These are phyloP conservation scores for Huntiella abstrusa DNA, from an alignment of 2,329 filamentous ascomycete genomes.

Conservation along the genomic window DNA sequence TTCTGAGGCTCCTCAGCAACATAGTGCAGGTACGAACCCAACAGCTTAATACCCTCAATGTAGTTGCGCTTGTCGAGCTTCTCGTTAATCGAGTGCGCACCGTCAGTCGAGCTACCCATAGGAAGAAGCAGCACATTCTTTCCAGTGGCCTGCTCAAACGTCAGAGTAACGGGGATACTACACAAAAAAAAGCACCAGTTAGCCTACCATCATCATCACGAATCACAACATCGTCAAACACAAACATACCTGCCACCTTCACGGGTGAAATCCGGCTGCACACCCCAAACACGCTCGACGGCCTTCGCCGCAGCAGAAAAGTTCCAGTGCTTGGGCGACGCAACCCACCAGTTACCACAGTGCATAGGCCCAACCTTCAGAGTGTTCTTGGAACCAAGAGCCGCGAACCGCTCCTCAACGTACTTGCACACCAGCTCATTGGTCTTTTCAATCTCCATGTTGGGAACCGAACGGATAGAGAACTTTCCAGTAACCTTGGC, in stretches of 20 bases:
- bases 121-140: slow-evolving; percentile 93
- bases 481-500: slow-evolving; percentile 98
- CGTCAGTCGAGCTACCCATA: slow-evolving; percentile 94
- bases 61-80: slow-evolving; percentile 96
- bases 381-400: slow-evolving; percentile 81
- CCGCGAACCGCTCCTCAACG: slow-evolving; percentile 67
- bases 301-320: slow-evolving; percentile 88
- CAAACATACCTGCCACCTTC: slow-evolving; percentile 66
- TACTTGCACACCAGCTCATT: slow-evolving; percentile 72
- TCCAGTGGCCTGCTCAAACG: slow-evolving; percentile 90
- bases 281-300: slow-evolving; percentile 85
- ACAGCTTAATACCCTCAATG: slow-evolving; percentile 89
- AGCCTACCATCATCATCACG: slow-evolving; percentile 6
- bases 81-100: slow-evolving; percentile 95
- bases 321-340: slow-evolving; percentile 97
- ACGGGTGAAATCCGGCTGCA: slow-evolving; percentile 84
- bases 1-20: slow-evolving; percentile 66
- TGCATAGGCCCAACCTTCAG: slow-evolving; percentile 68
- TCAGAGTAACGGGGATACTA: slow-evolving; percentile 90
- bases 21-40: slow-evolving; percentile 91
- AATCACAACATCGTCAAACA: too few relatives aligned
- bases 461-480: slow-evolving; percentile 87
- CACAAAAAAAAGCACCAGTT: slow-evolving; percentile 7
- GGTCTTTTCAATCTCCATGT: slow-evolving; percentile 88
- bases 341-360: slow-evolving; percentile 96